Base-by-base conservation (phyloP, 768 basidiomycete species). In the Agrocybe pediades region DNA sequence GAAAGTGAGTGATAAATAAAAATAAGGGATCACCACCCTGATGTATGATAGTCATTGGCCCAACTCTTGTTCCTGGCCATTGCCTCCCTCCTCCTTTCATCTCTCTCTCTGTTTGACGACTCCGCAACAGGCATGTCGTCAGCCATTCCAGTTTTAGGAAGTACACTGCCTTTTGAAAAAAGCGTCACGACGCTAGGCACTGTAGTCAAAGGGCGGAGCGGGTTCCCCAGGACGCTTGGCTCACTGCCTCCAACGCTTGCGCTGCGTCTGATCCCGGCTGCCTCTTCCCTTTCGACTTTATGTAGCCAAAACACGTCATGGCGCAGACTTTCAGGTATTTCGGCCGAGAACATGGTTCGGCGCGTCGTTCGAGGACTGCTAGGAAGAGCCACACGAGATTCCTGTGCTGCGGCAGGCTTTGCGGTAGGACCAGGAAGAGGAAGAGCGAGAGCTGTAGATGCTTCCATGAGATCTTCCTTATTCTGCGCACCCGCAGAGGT, bases 341-440 rank as follows among this genome's bases (percentile, higher is more conserved):
- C 94, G 3, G 86, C 88, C 51, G 85, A 78, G 42, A 95, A 76
- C 90, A 95, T 95, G 59, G 82, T 79, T 46, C 90, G 77, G 2
- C 94, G 81, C 2, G 92, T 94, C 40, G 94, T 92, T 29, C 89
- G 84, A 0, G 94, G 94, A 0, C 90, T 92, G 59, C 87, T 87
- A 2, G 90, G 90, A 16, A 82, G 73, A 0, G 77, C 71, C 25
- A 81, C 73, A 21, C 24, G 36, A 16, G 25, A 19, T 50, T 43
- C 47, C 46, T 16, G 36, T 39, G 29, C 40, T 36, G 24, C 27
- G 29, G 39, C 27, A 20, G 43, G 20, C 20, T n/a, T 39, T 23
- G 29, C 30, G 9, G 45, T n/a, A 39, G 30, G 33, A 41, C 19
- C 24, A 17, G 30, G 52, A 45, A 46, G 23, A 53, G 49, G 54